These are phyloP conservation scores for Metarhizium brunneum DNA, from an alignment of 2,329 filamentous ascomycete species.

Conservation along the genomic window DNA sequence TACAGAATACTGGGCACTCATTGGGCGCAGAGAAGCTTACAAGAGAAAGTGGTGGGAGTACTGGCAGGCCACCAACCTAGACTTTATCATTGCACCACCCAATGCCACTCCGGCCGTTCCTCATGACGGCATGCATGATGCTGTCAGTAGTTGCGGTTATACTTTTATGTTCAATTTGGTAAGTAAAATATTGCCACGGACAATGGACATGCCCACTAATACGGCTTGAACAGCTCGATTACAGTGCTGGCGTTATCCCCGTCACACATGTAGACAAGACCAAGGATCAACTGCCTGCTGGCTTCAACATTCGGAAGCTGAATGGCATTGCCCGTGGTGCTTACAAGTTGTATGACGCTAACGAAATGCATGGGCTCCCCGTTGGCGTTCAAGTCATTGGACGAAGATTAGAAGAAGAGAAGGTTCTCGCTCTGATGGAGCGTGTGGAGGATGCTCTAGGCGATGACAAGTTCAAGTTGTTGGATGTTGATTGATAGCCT, in stretches of 20 bases:
- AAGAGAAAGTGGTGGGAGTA: conserved; percentile 73
- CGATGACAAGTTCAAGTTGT: conserved; percentile 40
- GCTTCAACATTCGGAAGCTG: conserved; percentile 52
- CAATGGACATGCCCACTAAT: background rate
- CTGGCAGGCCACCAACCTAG: conserved; percentile 66
- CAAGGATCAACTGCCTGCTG: conserved; percentile 54
- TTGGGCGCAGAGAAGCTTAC: conserved; percentile 67
- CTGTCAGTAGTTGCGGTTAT: conserved; percentile 80
- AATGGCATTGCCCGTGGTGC: conserved; percentile 77
- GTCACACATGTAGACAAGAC: conserved; percentile 72
- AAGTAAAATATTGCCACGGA: conserved; percentile 20
- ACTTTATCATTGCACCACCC: conserved; percentile 74
- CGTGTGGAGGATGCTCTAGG: conserved; percentile 66
- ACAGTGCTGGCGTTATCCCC: conserved; percentile 72
- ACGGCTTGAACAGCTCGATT: conserved; percentile 57
- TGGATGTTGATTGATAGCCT: conserved; percentile 35
- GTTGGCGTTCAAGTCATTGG: conserved; percentile 82
- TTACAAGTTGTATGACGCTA: conserved; percentile 76
- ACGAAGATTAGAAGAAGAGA: conserved; percentile 73
- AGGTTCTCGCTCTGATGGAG: conserved; percentile 74
- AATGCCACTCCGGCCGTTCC: conserved; percentile 87
- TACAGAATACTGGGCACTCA: conserved; percentile 74
- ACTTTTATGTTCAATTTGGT: conserved; percentile 89
- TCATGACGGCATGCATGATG: conserved; percentile 77
- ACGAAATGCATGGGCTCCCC: conserved; percentile 77